phyloP scores from a whole-genome alignment of 192 early-diverging fungal genomes.

The Coemansia sp. region DNA sequence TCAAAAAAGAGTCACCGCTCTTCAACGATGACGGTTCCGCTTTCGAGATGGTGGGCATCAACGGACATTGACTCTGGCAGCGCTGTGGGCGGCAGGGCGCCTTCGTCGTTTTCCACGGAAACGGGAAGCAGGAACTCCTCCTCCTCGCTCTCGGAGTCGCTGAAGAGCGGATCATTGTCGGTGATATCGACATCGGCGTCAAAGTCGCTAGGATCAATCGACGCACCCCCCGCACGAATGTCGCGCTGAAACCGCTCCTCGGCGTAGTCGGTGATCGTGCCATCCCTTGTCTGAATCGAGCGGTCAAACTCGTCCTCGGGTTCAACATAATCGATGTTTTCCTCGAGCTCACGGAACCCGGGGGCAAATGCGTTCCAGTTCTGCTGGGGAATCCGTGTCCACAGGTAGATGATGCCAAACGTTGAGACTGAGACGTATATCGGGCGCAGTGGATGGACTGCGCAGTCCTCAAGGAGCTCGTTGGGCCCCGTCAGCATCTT shows the following conservation, averaged over 20 bases:
- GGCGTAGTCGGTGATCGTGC: slow-evolving; percentile 28
- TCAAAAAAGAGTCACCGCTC: slow-evolving; percentile 6
- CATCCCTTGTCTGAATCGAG: slow-evolving; percentile 12
- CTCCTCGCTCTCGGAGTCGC: slow-evolving; percentile 49
- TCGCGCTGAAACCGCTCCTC: slow-evolving; percentile 19
- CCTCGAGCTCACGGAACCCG: slow-evolving; percentile 88
- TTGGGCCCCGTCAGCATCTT: slow-evolving; percentile 91
- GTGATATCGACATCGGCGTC: slow-evolving; percentile 42
- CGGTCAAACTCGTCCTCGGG: slow-evolving; percentile 91
- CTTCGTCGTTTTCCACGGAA: neutral
- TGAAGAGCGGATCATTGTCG: slow-evolving; percentile 49
- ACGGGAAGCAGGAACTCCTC: slow-evolving; percentile 45
- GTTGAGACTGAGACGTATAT: slow-evolving; percentile 80
- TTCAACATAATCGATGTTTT: slow-evolving; percentile 93
- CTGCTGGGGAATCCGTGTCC: slow-evolving; percentile 73
- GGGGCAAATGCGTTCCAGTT: slow-evolving; percentile 95
- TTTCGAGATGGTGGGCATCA: neutral
- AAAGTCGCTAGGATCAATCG: slow-evolving; percentile 15
- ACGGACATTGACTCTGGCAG: neutral
- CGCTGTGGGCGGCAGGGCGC: neutral
- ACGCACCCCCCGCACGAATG: neutral
- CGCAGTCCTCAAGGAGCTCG: slow-evolving; percentile 73
- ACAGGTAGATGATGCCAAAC: slow-evolving; percentile 84
- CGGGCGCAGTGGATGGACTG: slow-evolving; percentile 83
- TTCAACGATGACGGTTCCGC: slow-evolving; percentile 13